Conservation (phyloP, 2,329 filamentous ascomycete genomes). For the Phaeosphaeriaceae sp. region DNA sequence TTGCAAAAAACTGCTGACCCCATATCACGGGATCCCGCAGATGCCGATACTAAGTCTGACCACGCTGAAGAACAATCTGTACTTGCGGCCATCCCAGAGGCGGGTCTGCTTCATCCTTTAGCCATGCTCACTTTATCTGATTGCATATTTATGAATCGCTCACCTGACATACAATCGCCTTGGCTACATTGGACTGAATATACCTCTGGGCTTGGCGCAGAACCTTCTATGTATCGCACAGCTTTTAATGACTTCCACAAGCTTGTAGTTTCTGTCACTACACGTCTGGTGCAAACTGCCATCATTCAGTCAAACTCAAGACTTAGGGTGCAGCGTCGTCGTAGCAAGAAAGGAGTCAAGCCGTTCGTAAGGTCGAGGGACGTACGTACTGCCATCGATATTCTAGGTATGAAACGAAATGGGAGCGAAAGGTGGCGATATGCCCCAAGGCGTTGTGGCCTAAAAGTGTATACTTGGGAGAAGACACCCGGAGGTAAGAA, state of each 20-base stretch:
- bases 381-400: slow-evolving; percentile 61
- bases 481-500: slow-evolving; percentile 1
- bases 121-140: slow-evolving; percentile 40
- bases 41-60: background rate
- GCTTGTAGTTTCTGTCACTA: slow-evolving; percentile 70
- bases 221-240: slow-evolving; percentile 75
- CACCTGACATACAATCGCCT: slow-evolving; percentile 30
- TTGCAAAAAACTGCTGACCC: too few species aligned
- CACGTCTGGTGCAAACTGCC: slow-evolving; percentile 71
- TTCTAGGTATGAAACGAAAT: slow-evolving; percentile 59
- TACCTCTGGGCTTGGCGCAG: slow-evolving; percentile 32
- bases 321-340: slow-evolving; percentile 58
- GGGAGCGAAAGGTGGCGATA: slow-evolving; percentile 59
- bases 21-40: background rate
- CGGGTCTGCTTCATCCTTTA: slow-evolving; percentile 35
- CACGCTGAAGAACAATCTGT: slow-evolving; percentile 7
- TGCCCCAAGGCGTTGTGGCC: slow-evolving; percentile 58
- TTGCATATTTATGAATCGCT: slow-evolving; percentile 47
- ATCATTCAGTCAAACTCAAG: slow-evolving; percentile 75
- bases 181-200: slow-evolving; percentile 44
- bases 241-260: slow-evolving; percentile 78
- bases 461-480: slow-evolving; percentile 54
- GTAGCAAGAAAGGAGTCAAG: slow-evolving; percentile 33
- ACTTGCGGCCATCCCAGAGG: slow-evolving; percentile 42
- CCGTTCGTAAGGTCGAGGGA: slow-evolving; percentile 55